These are phyloP conservation scores for Dipteronia dyeriana DNA, from an alignment of 345 rosid genomes.

Conservation along the genomic window DNA sequence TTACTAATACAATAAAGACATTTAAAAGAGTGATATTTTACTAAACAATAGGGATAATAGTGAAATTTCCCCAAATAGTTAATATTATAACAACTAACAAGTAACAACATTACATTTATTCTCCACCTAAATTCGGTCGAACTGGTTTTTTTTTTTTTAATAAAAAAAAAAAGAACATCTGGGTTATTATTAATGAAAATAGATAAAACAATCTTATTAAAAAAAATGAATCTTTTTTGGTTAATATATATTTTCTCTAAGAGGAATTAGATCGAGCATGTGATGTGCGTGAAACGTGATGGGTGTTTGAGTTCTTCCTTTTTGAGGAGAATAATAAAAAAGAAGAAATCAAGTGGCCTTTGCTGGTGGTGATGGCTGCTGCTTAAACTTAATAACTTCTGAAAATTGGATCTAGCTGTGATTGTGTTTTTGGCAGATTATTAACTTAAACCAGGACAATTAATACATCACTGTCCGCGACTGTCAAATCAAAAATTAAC, in stretches of 20 bases:
- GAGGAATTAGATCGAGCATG: background rate
- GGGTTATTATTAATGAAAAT: background rate
- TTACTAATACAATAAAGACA: too few species aligned
- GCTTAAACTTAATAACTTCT: background rate
- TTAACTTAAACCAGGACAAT: background rate
- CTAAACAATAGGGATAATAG: too few species aligned
- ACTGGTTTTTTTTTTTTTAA: background rate
- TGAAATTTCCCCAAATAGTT: too few species aligned
- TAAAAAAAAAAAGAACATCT: background rate
- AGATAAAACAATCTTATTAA: background rate
- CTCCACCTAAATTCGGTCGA: conserved; percentile 23
- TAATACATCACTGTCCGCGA: too few species aligned
- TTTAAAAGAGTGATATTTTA: too few species aligned
- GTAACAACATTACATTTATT: conserved; percentile 25
- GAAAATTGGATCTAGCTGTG: background rate
- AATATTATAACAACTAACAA: background rate
- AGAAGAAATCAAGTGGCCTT: background rate
- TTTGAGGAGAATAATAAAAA: background rate
- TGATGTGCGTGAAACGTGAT: background rate
- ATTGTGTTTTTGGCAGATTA: background rate
- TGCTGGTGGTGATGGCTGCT: background rate
- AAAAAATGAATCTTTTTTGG: too few species aligned
- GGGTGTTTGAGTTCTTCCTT: background rate
- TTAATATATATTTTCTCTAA: background rate
- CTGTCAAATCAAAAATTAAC: too few species aligned